These are phyloP conservation scores for Polytrichum formosum DNA, from an alignment of 225 moss, liverwort and hornwort species.

Conservation along the genomic window DNA sequence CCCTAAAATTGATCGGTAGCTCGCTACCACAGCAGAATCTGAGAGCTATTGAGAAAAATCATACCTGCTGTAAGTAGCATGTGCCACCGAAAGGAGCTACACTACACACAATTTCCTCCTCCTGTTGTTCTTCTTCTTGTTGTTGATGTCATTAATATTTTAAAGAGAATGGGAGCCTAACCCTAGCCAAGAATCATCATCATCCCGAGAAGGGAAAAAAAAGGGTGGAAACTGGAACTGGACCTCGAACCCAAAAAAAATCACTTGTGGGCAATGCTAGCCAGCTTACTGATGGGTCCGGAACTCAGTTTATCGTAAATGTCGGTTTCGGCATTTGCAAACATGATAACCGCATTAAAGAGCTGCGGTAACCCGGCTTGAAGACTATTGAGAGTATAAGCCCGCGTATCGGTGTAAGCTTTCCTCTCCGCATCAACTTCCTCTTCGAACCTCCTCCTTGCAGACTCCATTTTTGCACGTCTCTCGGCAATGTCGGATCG, in stretches of 20 bases:
- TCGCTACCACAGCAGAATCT: conserved; percentile 24
- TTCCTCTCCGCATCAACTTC: conserved; percentile 38
- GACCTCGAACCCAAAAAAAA: background rate
- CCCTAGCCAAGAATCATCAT: conserved; percentile 8
- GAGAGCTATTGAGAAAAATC: too few species aligned
- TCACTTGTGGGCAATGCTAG: conserved; percentile 11
- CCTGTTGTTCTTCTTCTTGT: too few species aligned
- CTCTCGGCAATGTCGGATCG: conserved; percentile 41
- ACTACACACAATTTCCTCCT: conserved; percentile 13
- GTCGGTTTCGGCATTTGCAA: conserved; percentile 36
- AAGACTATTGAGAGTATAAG: conserved; percentile 52
- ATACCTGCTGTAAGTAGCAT: too few species aligned
- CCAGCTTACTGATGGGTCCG: conserved; percentile 23
- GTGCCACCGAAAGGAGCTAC: conserved; percentile 5
- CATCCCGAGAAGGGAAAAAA: too few species aligned
- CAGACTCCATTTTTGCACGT: conserved; percentile 36
- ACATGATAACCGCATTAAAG: conserved; percentile 45
- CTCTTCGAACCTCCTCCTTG: conserved; percentile 37
- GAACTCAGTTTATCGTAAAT: conserved; percentile 35
- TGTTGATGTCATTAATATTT: background rate
- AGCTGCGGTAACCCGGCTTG: conserved; percentile 58
- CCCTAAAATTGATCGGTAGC: conserved; percentile 31
- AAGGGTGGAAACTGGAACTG: too few species aligned
- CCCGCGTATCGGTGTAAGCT: conserved; percentile 45
- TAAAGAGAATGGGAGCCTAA: conserved; percentile 1